A percentile compares a stretch with the other conserved stretches of the same genome.
Conservation (phyloP, 2,329 filamentous ascomycete species). For the Colletotrichum sansevieriae region DNA sequence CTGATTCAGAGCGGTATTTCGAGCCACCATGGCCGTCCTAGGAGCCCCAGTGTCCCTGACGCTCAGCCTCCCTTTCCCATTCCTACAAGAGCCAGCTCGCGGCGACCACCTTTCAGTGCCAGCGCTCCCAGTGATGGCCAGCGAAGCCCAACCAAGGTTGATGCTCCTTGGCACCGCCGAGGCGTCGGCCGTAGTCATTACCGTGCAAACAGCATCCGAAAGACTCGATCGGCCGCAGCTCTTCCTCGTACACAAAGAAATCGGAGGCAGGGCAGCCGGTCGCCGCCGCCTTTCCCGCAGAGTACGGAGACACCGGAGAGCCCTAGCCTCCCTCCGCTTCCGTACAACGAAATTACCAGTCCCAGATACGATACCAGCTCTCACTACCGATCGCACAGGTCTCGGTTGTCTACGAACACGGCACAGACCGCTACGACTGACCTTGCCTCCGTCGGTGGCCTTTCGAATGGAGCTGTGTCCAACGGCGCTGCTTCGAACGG, state of each 20-base stretch:
- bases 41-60: constrained; percentile 76
- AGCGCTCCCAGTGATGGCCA: constrained; percentile 79
- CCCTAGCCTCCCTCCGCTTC: constrained; percentile 78
- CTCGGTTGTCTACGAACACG: constrained; percentile 73
- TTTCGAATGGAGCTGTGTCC: constrained; percentile 63
- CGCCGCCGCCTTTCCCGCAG: constrained; percentile 75
- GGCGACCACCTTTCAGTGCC: constrained; percentile 74
- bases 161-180: constrained; percentile 68
- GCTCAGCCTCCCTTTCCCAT: constrained; percentile 89
- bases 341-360: constrained; percentile 77
- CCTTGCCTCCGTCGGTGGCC: constrained; percentile 48
- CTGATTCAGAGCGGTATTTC: constrained; percentile 85
- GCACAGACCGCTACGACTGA: constrained; percentile 60
- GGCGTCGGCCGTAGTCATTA: constrained; percentile 62
- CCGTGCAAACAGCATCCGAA: constrained; percentile 77
- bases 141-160: constrained; percentile 77
- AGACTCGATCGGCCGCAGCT: constrained; percentile 85
- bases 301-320: constrained; percentile 78
- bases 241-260: constrained; percentile 69
- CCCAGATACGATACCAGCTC: constrained; percentile 57
- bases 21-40: constrained; percentile 73
- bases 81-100: constrained; percentile 88
- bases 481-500: constrained; percentile 56
- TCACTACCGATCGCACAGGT: constrained; percentile 62
- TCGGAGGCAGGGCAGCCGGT: constrained; percentile 67